A percentile compares a stretch with the other conserved stretches of the same genome.
Evolutionary conservation across 495 filamentous ascomycete species (phyloP).

Genomic region (Bathelium albidoporum): DNA sequence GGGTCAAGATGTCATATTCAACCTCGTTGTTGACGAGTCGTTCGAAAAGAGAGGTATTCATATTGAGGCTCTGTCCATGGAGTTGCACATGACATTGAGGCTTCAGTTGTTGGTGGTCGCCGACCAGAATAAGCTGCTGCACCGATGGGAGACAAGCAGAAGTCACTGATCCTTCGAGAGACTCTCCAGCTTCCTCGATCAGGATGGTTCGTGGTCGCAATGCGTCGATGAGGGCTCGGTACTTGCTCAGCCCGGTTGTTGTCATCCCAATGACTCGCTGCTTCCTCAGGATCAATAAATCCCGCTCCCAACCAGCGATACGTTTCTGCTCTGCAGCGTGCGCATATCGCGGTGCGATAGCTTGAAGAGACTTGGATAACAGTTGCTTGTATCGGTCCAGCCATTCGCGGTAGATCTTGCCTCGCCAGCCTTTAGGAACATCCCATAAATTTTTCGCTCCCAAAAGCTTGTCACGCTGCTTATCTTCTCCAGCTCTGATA

Average conservation of each 20-base stretch:
- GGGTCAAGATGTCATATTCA: slow-evolving; percentile 47
- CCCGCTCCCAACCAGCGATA: slow-evolving; percentile 48
- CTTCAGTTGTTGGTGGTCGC: slow-evolving; percentile 65
- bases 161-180: slow-evolving; percentile 54
- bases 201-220: slow-evolving; percentile 56
- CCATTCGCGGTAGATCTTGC: slow-evolving; percentile 45
- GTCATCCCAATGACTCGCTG: slow-evolving; percentile 63
- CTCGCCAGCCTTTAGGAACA: slow-evolving; percentile 42
- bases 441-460: slow-evolving; percentile 45
- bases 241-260: slow-evolving; percentile 81
- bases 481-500: slow-evolving; percentile 15
- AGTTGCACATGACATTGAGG: slow-evolving; percentile 48
- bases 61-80: slow-evolving; percentile 44
- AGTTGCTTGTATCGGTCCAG: not conserved
- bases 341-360: slow-evolving; percentile 35
- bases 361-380: slow-evolving; percentile 32
- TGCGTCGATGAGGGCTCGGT: slow-evolving; percentile 61
- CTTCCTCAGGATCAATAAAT: slow-evolving; percentile 38
- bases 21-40: slow-evolving; percentile 62
- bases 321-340: slow-evolving; percentile 28
- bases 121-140: slow-evolving; percentile 65
- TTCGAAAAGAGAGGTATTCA: slow-evolving; percentile 67
- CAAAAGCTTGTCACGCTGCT: slow-evolving; percentile 28
- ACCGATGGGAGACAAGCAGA: slow-evolving; percentile 56
- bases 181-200: slow-evolving; percentile 71